phyloP scores from a whole-genome alignment of 2,329 filamentous ascomycete species.

The Lachnellula hyalina region DNA sequence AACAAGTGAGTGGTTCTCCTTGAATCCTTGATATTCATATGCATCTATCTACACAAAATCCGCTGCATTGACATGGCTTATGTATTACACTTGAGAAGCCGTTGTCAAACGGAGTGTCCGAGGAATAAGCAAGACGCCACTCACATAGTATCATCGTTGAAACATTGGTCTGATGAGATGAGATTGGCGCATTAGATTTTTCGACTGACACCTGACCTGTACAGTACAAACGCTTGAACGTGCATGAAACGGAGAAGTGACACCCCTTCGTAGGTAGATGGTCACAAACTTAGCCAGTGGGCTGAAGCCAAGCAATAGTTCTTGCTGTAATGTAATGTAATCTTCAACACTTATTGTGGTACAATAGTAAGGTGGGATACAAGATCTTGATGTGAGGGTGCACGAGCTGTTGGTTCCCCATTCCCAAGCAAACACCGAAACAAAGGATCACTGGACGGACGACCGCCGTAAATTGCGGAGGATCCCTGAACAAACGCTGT shows the following conservation, averaged over 20 bases:
- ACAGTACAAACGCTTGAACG: slow-evolving; percentile 14
- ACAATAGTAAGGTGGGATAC: too few relatives aligned
- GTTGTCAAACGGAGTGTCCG: slow-evolving; percentile 10
- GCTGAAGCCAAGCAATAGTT: neutral
- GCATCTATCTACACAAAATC: slow-evolving; percentile 7
- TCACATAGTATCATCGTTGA: slow-evolving; percentile 13
- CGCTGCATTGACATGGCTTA: slow-evolving; percentile 13
- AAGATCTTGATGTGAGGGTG: too few relatives aligned
- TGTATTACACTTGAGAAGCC: slow-evolving; percentile 1
- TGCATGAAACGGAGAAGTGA: slow-evolving; percentile 15
- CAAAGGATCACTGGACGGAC: too few relatives aligned
- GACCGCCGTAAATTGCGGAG: too few relatives aligned
- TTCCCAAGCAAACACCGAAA: too few relatives aligned
- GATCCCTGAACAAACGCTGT: too few relatives aligned
- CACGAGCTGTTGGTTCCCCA: too few relatives aligned
- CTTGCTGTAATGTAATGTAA: too few relatives aligned
- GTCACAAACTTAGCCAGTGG: slow-evolving; percentile 12
- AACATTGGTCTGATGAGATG: slow-evolving; percentile 8
- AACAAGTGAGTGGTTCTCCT: too few relatives aligned
- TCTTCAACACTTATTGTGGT: too few relatives aligned
- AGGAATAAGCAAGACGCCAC: slow-evolving; percentile 1
- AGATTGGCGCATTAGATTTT: slow-evolving; percentile 10
- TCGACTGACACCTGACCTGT: neutral
- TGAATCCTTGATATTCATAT: too few relatives aligned
- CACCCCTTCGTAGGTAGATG: neutral